Evolutionary conservation across 805 yeast species (phyloP), one percentile per base, ranked within the genome.

Genomic region (Nakazawaea ishiwadae): DNA sequence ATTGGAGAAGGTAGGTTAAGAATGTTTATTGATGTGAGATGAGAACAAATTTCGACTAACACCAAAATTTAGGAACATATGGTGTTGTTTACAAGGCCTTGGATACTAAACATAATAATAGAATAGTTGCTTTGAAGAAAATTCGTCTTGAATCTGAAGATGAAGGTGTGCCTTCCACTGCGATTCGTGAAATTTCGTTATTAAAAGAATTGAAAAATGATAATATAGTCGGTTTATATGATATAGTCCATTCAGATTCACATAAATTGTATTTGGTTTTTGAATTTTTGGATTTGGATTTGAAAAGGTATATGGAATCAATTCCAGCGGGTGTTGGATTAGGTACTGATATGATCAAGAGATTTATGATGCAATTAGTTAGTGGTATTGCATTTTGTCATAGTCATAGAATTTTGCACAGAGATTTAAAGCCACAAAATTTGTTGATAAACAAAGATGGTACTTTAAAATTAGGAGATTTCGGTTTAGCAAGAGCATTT

Each of bases 121-220:
- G 96, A n/a, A 78, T 89, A 34, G 99, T 93, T 28, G 99, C 99
- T 0, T 69, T 93, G 52, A 93, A 93, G 63, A 95, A 93, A 65
- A 95, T 93, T 60, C 78, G 98, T 44, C 68, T 93, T 40, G 99
- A 93, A 60, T 87, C 95, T 16, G 99, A 93, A 62, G 96, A 88
- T 61, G 99, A 93, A 61, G 99, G 99, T 15, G 97, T 95, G 17
- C 99, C 99, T 2, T 89, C 97, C 1, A 93, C 99, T 0, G 98
- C 99, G 5, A 93, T 93, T 45, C 75, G 99, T 53, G 99, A 93
- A 59, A 93, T 93, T 52, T 91, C 98, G 1, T 71, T 93, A 35
- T 74, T 93, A 63, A 91, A 93, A 60, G 99, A 93, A 60, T 74
- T 93, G 73, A 78, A 87, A 49, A 96, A 93, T 64, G 95, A 88